These are phyloP conservation scores for Chlamydomonas schloesseri DNA, from an alignment of 139 green algal genomes.

Conservation along the genomic window DNA sequence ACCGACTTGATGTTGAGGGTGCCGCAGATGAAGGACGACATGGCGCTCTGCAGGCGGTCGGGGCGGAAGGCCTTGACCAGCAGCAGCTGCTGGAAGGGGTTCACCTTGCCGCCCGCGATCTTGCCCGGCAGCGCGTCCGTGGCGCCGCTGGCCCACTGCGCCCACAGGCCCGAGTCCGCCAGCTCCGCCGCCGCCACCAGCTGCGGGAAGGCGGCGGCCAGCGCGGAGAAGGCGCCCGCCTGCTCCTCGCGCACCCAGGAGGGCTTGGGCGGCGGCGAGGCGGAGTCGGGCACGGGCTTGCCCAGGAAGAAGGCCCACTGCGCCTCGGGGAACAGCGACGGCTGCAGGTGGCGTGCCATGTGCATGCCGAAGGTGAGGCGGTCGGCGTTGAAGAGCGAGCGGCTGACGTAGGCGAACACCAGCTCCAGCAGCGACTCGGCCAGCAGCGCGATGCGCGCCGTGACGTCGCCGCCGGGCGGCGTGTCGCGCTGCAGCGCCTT, in stretches of 20 bases:
- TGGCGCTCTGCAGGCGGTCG: constrained; percentile 68
- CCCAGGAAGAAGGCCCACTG: constrained; percentile 75
- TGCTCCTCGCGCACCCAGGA: constrained; percentile 67
- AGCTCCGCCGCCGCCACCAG: constrained; percentile 61
- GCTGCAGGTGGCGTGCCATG: constrained; percentile 63
- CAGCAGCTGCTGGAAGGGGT: constrained; percentile 71
- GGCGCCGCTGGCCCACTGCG: constrained; percentile 59
- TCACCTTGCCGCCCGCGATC: constrained; percentile 28
- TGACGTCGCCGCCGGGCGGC: constrained; percentile 49
- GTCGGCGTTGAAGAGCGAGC: constrained; percentile 83
- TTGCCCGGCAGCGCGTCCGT: constrained; percentile 36
- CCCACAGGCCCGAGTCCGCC: constrained; percentile 63
- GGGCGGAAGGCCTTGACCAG: constrained; percentile 73
- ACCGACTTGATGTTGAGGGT: constrained; percentile 66
- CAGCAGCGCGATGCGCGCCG: constrained; percentile 67
- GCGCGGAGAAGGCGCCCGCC: constrained; percentile 46
- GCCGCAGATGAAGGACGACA: constrained; percentile 64
- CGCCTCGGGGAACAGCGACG: constrained; percentile 58
- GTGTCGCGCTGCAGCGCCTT: constrained; percentile 54
- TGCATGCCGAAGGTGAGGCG: constrained; percentile 84
- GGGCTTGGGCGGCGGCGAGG: constrained; percentile 30
- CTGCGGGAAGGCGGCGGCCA: constrained; percentile 63
- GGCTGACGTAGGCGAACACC: constrained; percentile 71
- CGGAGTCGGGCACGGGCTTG: constrained; percentile 52
- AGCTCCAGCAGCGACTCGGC: constrained; percentile 66